These are phyloP conservation scores for Pseudonectria foliicola DNA, from an alignment of 2,329 filamentous ascomycete species.

Conservation along the genomic window DNA sequence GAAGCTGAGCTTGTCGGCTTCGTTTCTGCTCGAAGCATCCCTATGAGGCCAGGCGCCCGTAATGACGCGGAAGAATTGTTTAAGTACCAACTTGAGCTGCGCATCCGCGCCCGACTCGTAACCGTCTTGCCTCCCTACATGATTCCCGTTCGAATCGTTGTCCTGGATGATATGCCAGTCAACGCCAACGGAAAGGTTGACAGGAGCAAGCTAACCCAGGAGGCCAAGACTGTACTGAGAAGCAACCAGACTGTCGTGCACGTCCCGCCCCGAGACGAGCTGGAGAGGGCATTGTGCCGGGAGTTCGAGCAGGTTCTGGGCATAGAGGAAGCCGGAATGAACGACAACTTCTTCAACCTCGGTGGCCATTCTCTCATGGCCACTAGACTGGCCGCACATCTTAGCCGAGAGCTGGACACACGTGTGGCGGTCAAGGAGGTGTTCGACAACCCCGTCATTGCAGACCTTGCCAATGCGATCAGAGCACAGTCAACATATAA, in stretches of 20 bases:
- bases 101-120: neutral
- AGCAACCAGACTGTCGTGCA: neutral
- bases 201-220: too few species aligned
- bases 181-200: constrained; percentile 21
- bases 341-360: constrained; percentile 14
- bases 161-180: constrained; percentile 19
- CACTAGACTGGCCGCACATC: constrained; percentile 9
- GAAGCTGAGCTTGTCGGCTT: constrained; percentile 6
- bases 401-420: neutral
- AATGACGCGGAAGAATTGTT: too few species aligned
- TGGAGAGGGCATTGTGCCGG: too few species aligned
- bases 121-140: constrained; percentile 18
- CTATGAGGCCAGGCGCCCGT: too few species aligned
- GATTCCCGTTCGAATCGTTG: constrained; percentile 15
- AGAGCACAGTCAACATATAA: neutral
- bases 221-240: constrained; percentile 1
- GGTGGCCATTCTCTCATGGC: constrained; percentile 18
- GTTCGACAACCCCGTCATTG: neutral
- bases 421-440: neutral
- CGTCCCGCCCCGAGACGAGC: too few species aligned
- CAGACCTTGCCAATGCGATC: neutral
- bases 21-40: constrained; percentile 1
- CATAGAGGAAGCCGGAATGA: too few species aligned
- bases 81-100: too few species aligned
- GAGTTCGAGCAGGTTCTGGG: too few species aligned